Evolutionary conservation across 2,329 filamentous ascomycete genomes (phyloP), one percentile per base, ranked within the genome.

Genomic region (Cyanodermella asteris): DNA sequence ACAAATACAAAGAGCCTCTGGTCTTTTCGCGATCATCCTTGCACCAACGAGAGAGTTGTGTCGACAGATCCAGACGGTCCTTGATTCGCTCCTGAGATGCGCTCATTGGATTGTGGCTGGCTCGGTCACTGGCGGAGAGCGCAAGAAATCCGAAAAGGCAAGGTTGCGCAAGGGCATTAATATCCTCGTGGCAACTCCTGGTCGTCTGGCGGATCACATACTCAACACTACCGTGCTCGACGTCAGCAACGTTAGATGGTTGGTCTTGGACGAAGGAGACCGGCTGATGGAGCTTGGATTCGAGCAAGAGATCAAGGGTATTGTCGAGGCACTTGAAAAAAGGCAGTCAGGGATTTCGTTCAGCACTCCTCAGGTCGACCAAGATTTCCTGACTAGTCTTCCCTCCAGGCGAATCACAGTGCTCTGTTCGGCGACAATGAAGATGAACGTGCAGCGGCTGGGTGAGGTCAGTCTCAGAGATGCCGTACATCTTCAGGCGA

Each of bases 251-350:
- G 84, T 93, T 4, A 63, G 84, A 31, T 97, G 87, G 87, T 54
- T 97, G 13, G 72, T 97, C 3, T 61, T 97, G 5, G 87, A 97
- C 39, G 87, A 97, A 49, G 87, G 87, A 16, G 87, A 97, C 57
- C 66, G 87, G n/a, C 56, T 97, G 44, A 93, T 97, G 84, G 87
- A 97, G 43, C 62, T 94, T 40, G 87, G 87, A 0, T 97, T 97
- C 37, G 87, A 94, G 48, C 72, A 93, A 27, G 84, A 94, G 40
- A 66, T 97, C 31, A 75, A 77, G 42, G 75, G 72, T 31, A 84
- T 93, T 34, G 75, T 97, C 10, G 61, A 67, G 28, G 74, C 74
- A 33, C 64, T 94, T 28, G 71, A 81, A 33, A 53, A 70, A 22
- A 61, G 72, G 18, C 61, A 62, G 28, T 64, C n/a, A n/a, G n/a